Evolutionary conservation across 352 stramenopile genomes (phyloP).

Genomic region (Pseudoperonospora humuli): DNA sequence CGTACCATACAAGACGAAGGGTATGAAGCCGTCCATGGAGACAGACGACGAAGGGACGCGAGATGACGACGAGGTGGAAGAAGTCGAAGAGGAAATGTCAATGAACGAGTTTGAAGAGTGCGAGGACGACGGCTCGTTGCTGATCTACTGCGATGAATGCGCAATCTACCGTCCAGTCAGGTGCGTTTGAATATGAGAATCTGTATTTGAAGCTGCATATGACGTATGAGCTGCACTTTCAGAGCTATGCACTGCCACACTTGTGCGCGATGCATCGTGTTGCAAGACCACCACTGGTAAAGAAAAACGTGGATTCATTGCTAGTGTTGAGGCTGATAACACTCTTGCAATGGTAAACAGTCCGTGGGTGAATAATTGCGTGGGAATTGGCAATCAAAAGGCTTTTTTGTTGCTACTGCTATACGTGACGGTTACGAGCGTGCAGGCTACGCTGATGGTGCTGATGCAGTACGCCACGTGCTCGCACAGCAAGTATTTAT

Average conservation of each 20-base stretch:
- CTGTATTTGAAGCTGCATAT: background rate
- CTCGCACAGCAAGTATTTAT: constrained; percentile 28
- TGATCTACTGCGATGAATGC: constrained; percentile 78
- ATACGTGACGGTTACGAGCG: constrained; percentile 56
- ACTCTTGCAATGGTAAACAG: constrained; percentile 15
- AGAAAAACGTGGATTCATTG: background rate
- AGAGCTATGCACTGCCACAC: constrained; percentile 75
- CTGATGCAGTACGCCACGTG: constrained; percentile 44
- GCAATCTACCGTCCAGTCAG: constrained; percentile 66
- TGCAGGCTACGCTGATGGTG: constrained; percentile 50
- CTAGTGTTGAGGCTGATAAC: background rate
- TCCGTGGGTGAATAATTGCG: constrained; percentile 85
- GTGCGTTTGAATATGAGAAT: constrained; percentile 15
- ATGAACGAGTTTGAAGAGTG: constrained; percentile 54
- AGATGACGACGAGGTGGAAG: constrained; percentile 26
- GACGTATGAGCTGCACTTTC: background rate
- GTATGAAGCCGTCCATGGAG: constrained; percentile 3
- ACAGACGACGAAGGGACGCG: constrained; percentile 3
- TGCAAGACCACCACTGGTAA: constrained; percentile 83
- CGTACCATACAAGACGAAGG: constrained; percentile 39
- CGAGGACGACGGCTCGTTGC: constrained; percentile 67
- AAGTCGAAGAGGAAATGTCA: constrained; percentile 56
- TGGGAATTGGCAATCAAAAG: constrained; percentile 78
- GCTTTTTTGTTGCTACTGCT: constrained; percentile 75
- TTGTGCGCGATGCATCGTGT: constrained; percentile 65